Evolutionary conservation across 2,329 filamentous ascomycete species (phyloP), one percentile per base, ranked within the genome.

Genomic region (Epichloe brachyelytri): DNA sequence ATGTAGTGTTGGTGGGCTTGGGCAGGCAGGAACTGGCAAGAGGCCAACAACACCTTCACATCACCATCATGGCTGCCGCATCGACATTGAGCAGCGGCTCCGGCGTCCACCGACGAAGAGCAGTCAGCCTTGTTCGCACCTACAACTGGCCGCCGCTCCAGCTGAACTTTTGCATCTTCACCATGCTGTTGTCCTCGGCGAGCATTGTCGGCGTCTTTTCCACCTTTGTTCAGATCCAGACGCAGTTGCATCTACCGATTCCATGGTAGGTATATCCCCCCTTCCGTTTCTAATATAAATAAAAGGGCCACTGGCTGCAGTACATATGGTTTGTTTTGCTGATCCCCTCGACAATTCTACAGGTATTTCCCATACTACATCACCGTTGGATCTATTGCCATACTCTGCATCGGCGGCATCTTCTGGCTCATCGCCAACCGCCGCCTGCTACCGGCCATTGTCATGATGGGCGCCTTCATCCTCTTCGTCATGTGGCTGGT

Each of bases 281-380:
- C 5, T 2, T 7, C 5, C 22, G 4, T 22, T 26, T n/a, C 20
- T 8, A 8, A 26, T 30, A 10, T 1, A 10, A 26, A 26, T 10
- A 8, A 7, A 30, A 30, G 26, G 26, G 26, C 26, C 26, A 30
- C 26, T 30, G 26, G 26, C 7, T 30, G 26, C 8, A 10, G 3
- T 30, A 4, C 3, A 22, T 22, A 10, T 30, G 2, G 1, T 10
- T 30, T 30, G 26, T 30, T 30, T 4, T 30, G 26, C 26, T 30
- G 26, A 30, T 10, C 1, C 26, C 26, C 26, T 10, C 26, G 26
- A 30, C 3, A 30, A 30, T 5, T 22, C 4, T 14, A 14, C 58
- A 83, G 80, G 80, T 84, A 84, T 65, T 83, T 85, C 56, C 71
- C 80, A 8, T 85, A 84, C 71, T 80, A 74, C 64, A 76, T 85